Percentiles rank a stretch among this genome's conserved stretches.
Evolutionary conservation across 352 stramenopile genomes (phyloP).

Genomic region (Pythium plurisporium): DNA sequence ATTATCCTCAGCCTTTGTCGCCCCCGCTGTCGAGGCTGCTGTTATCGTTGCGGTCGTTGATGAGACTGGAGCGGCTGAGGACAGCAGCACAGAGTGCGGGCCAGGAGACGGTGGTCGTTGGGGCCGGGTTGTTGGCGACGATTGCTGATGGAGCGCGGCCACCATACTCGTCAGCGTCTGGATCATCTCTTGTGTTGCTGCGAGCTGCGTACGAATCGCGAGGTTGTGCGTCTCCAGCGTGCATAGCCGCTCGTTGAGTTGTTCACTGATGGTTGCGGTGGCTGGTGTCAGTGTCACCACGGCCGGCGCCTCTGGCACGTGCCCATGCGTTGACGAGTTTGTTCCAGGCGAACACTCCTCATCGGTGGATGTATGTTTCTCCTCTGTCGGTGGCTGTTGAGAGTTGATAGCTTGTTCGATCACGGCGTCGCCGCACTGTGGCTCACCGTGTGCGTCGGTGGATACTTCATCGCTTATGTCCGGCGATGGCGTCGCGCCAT

Average conservation of each 20-base stretch:
- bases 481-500: neutral
- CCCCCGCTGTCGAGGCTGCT: too few relatives aligned
- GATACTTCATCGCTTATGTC: neutral
- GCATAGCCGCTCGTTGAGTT: conserved; percentile 13
- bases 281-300: neutral
- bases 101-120: neutral
- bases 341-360: too few relatives aligned
- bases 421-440: neutral
- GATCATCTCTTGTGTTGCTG: conserved; percentile 47
- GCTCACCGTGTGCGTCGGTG: neutral
- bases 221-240: conserved; percentile 40
- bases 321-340: neutral
- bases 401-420: too few relatives aligned
- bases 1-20: too few relatives aligned
- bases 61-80: neutral
- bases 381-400: too few relatives aligned
- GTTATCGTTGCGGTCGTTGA: neutral
- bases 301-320: neutral
- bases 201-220: conserved; percentile 37
- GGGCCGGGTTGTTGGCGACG: neutral
- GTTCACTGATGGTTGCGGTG: neutral
- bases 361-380: too few relatives aligned
- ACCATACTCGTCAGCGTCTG: conserved; percentile 40
- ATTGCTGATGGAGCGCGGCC: conserved; percentile 18
- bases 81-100: neutral